Evolutionary conservation across 495 filamentous ascomycete species (phyloP).

Genomic region (Xylaria sp.): DNA sequence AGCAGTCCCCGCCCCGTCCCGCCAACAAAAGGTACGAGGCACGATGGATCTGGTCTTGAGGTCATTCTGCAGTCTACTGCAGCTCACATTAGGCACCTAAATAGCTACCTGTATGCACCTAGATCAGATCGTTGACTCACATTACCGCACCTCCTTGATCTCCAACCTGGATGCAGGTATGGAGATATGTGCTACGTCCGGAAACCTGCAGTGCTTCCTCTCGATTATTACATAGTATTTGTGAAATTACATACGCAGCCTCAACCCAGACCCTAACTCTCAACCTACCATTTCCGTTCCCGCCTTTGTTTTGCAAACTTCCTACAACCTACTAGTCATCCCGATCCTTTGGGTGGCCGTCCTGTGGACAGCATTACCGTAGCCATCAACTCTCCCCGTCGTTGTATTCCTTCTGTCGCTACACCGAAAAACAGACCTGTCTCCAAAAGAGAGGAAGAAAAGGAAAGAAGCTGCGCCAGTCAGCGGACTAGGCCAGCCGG

Average conservation of each 20-base stretch:
- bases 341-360: slow-evolving; percentile 34
- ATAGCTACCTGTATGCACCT: background rate
- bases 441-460: slow-evolving; percentile 35
- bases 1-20: background rate
- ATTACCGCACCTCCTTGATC: slow-evolving; percentile 1
- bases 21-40: background rate
- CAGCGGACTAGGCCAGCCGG: background rate
- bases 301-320: slow-evolving; percentile 31
- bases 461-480: slow-evolving; percentile 19
- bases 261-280: slow-evolving; percentile 26
- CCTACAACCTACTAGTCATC: slow-evolving; percentile 17
- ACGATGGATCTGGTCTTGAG: slow-evolving; percentile 11
- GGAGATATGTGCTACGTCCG: slow-evolving; percentile 14
- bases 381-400: slow-evolving; percentile 30
- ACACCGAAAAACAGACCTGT: background rate
- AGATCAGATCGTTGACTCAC: slow-evolving; percentile 13
- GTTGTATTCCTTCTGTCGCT: background rate
- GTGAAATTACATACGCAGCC: slow-evolving; percentile 16
- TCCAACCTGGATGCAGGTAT: slow-evolving; percentile 20
- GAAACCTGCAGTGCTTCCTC: slow-evolving; percentile 20
- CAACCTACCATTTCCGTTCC: slow-evolving; percentile 34
- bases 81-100: slow-evolving; percentile 21
- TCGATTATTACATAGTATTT: slow-evolving; percentile 15
- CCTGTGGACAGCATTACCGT: slow-evolving; percentile 32
- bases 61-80: slow-evolving; percentile 13